A percentile compares a stretch with the other conserved stretches of the same genome.
Evolutionary conservation across 352 stramenopile species (phyloP).

Genomic region (Aphanomyces cochlioides): DNA sequence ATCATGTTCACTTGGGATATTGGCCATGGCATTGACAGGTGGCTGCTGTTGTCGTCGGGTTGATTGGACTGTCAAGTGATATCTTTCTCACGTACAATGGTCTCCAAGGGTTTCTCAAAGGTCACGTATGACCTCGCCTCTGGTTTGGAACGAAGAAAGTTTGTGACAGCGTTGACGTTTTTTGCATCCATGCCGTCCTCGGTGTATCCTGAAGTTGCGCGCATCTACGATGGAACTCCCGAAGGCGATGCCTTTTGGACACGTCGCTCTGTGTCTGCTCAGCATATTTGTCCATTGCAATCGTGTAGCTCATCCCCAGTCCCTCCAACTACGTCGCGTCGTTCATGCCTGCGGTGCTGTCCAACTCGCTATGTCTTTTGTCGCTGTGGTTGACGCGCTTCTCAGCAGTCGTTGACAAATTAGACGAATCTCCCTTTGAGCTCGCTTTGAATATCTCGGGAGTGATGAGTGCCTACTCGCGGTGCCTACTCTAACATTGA

Average conservation of each 20-base stretch:
- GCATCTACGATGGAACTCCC: background rate
- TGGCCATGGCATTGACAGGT: slow-evolving; percentile 11
- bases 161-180: background rate
- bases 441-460: background rate
- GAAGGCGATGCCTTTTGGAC: background rate
- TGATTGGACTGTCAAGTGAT: background rate
- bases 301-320: background rate
- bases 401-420: background rate
- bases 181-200: background rate
- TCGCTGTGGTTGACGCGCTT: background rate
- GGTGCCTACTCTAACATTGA: background rate
- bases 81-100: background rate
- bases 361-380: background rate
- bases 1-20: background rate
- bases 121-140: background rate
- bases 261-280: background rate
- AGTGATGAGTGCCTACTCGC: background rate
- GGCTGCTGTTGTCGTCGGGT: background rate
- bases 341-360: background rate
- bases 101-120: background rate
- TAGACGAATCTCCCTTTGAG: background rate
- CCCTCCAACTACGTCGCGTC: background rate
- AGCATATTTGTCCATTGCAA: background rate
- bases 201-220: background rate
- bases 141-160: background rate